Evolutionary conservation across 805 yeast genomes (phyloP).

Genomic region (Pichia thaimueangensis): DNA sequence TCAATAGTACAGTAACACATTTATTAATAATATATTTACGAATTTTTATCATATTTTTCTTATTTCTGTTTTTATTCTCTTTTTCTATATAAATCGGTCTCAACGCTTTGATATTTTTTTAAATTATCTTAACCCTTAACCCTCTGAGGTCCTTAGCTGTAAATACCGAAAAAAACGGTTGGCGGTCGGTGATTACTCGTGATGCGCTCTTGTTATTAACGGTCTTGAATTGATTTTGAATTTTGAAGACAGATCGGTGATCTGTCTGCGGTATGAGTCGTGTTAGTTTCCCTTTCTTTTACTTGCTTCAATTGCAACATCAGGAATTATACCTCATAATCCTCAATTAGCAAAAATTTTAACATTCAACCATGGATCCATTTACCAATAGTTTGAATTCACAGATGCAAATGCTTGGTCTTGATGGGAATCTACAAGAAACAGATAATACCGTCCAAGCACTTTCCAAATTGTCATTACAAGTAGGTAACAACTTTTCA

Average conservation of each 20-base stretch:
- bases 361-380: not conserved
- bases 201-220: too few species aligned
- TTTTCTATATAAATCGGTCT: conserved; percentile 10
- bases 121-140: too few species aligned
- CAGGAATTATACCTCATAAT: too few species aligned
- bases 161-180: too few species aligned
- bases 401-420: conserved; percentile 8
- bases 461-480: not conserved
- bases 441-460: not conserved
- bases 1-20: too few species aligned
- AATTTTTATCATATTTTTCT: not conserved
- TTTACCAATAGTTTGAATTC: conserved; percentile 8
- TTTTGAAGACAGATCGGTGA: too few species aligned
- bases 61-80: not conserved
- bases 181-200: too few species aligned
- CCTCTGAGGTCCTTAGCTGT: too few species aligned
- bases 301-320: too few species aligned
- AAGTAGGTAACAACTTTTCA: not conserved
- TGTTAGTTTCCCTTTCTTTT: too few species aligned
- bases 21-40: not conserved
- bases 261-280: too few species aligned
- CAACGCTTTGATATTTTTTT: conserved; percentile 10
- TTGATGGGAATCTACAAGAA: not conserved
- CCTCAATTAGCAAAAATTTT: not conserved
- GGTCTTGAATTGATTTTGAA: too few species aligned